phyloP scores from a whole-genome alignment of 768 basidiomycete genomes.

The Pleurotus pulmonarius region DNA sequence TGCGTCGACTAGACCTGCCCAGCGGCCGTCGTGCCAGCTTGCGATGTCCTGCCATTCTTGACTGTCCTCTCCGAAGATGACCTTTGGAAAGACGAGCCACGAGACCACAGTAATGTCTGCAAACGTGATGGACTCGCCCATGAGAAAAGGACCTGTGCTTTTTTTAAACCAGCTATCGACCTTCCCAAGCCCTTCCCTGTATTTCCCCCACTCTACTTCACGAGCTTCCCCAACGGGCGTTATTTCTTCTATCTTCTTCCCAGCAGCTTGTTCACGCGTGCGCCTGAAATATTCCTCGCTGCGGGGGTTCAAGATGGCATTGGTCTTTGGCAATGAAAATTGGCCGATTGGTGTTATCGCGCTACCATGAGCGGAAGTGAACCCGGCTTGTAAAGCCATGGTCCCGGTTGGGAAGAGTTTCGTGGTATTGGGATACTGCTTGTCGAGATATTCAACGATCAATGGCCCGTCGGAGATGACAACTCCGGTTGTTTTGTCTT shows the following conservation, averaged over 20 bases:
- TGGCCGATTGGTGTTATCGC: no score
- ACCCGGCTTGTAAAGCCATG: not conserved
- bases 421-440: constrained; percentile 27
- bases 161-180: not conserved
- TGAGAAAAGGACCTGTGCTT: not conserved
- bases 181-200: not conserved
- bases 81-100: not conserved
- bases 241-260: not conserved
- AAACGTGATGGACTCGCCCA: not conserved
- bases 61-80: not conserved
- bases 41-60: not conserved
- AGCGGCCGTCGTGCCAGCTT: not conserved
- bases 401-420: not conserved
- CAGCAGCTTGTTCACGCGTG: not conserved
- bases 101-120: not conserved
- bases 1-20: not conserved
- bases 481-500: constrained; percentile 32
- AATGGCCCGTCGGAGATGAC: constrained; percentile 29
- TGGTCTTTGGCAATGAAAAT: not conserved
- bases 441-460: constrained; percentile 40
- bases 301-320: not conserved
- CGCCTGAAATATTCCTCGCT: not conserved
- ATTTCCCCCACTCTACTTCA: not conserved
- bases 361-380: no score
- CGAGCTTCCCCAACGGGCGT: not conserved